Evolutionary conservation across 495 filamentous ascomycete genomes (phyloP).

Genomic region (Cairneyella variabilis): DNA sequence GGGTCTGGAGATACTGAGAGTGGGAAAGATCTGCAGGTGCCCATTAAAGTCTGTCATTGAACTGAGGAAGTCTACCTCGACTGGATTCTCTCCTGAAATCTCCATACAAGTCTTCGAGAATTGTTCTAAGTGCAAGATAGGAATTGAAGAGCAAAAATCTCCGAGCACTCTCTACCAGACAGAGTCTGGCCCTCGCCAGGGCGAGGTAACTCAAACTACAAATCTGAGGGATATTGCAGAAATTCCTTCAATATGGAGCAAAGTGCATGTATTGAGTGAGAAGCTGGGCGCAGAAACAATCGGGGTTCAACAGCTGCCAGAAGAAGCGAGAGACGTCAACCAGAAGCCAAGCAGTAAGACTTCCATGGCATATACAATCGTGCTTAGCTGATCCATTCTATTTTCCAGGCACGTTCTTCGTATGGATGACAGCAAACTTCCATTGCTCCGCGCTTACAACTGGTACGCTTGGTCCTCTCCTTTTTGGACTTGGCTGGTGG

Average conservation of each 20-base stretch:
- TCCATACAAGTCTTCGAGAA: too few species aligned
- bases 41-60: too few species aligned
- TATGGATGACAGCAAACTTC: slow-evolving; percentile 7
- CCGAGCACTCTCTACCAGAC: too few species aligned
- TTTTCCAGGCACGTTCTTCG: slow-evolving; percentile 3
- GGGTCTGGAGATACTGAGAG: too few species aligned
- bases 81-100: too few species aligned
- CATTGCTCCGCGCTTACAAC: slow-evolving; percentile 11
- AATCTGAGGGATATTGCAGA: slow-evolving; percentile 1
- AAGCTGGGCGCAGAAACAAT: slow-evolving; percentile 12
- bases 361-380: neutral
- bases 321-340: slow-evolving; percentile 8
- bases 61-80: too few species aligned
- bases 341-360: slow-evolving; percentile 5
- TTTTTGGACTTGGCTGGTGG: slow-evolving; percentile 9
- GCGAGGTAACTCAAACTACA: neutral
- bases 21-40: too few species aligned
- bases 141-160: neutral
- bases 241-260: slow-evolving; percentile 1
- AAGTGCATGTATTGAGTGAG: slow-evolving; percentile 6
- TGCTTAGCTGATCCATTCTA: neutral
- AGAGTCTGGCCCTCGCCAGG: slow-evolving; percentile 3
- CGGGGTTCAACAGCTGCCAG: slow-evolving; percentile 5
- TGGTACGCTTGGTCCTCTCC: slow-evolving; percentile 1
- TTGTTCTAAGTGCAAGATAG: too few species aligned